Evolutionary conservation across 2,329 filamentous ascomycete genomes (phyloP), one percentile per base, ranked within the genome.

Genomic region (Stagonosporopsis vannaccii): DNA sequence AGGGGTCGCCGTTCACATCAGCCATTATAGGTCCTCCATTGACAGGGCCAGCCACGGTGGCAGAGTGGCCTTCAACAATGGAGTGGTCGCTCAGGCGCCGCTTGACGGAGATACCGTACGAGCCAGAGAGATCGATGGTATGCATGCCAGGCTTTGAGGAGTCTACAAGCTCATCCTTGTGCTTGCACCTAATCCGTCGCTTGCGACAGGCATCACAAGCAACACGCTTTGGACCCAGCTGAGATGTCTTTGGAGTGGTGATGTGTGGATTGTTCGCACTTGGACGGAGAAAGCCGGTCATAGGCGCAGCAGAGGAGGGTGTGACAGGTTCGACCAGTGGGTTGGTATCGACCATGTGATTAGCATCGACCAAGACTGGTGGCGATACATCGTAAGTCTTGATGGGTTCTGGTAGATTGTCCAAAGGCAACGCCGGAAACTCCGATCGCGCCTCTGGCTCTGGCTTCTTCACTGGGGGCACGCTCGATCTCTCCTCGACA

Each of bases 131-230:
- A 40, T 72, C 71, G 33, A 72, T 73, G 1, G 68, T 72, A 35
- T 66, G 63, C 65, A 70, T 68, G 26, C 67, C 70, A 26, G 67
- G 64, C 41, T 72, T 71, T 15, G 67, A 66, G 19, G 66, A 67
- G 41, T 72, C 71, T 25, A 72, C 61, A 20, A 81, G 78, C 51
- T 84, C 79, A 56, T 86, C 84, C 68, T 87, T 87, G 74, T 88
- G 85, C 61, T 86, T 85, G 73, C 85, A 88, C 54, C 84, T 79
- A 57, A 87, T 87, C 46, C 85, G 80, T 52, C 85, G 81, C 69
- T 84, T 85, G 35, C 85, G 80, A 72, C 85, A 88, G 19, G 83
- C 80, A 76, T 87, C 85, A 71, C 85, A 88, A 32, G 85, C 85
- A 57, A 87, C 79, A 42, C 81, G 77, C 72, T 86, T 86, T 19